A percentile compares a stretch with the other conserved stretches of the same genome.
Conservation (phyloP, 1,284 basidiomycete species). For the Polyporus tsugae region DNA sequence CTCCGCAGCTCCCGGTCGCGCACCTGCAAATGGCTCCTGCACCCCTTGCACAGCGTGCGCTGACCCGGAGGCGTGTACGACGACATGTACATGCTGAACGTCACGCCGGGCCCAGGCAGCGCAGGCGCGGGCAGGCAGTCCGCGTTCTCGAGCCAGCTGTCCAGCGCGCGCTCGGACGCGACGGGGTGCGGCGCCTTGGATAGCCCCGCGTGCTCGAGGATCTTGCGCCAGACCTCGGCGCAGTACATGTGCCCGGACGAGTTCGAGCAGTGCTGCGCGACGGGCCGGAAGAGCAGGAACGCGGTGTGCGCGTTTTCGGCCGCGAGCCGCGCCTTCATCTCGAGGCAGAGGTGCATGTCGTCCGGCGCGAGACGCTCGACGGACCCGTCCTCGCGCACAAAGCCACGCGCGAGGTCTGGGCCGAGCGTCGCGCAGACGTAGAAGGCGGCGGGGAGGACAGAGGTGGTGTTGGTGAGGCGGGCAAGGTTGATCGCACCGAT, state of each 20-base stretch:
- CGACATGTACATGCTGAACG: neutral
- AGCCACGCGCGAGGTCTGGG: slow-evolving; percentile 17
- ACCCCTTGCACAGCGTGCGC: slow-evolving; percentile 15
- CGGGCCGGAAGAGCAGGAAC: slow-evolving; percentile 6
- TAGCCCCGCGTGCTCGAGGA: slow-evolving; percentile 14
- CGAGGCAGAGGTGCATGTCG: slow-evolving; percentile 18
- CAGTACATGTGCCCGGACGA: neutral
- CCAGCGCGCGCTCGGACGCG: slow-evolving; percentile 19
- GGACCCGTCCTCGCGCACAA: slow-evolving; percentile 14
- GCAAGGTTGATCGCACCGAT: slow-evolving; percentile 24
- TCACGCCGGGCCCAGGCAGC: neutral
- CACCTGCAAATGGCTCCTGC: slow-evolving; percentile 8
- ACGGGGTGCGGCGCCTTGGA: slow-evolving; percentile 13
- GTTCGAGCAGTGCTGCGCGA: slow-evolving; percentile 5
- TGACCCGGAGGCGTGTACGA: slow-evolving; percentile 1
- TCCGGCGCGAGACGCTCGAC: slow-evolving; percentile 17
- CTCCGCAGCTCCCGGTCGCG: slow-evolving; percentile 15
- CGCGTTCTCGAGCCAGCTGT: slow-evolving; percentile 18
- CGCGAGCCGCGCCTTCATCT: slow-evolving; percentile 8
- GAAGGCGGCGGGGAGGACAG: slow-evolving; percentile 24
- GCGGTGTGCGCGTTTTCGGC: slow-evolving; percentile 14
- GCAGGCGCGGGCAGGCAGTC: slow-evolving; percentile 7
- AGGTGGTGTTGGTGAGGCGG: slow-evolving; percentile 17
- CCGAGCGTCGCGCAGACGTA: slow-evolving; percentile 22
- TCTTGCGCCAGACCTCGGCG: slow-evolving; percentile 6